Percentiles rank a stretch among this genome's conserved stretches.
Conservation (phyloP, 768 basidiomycete genomes). For the Lactarius hengduanensis region DNA sequence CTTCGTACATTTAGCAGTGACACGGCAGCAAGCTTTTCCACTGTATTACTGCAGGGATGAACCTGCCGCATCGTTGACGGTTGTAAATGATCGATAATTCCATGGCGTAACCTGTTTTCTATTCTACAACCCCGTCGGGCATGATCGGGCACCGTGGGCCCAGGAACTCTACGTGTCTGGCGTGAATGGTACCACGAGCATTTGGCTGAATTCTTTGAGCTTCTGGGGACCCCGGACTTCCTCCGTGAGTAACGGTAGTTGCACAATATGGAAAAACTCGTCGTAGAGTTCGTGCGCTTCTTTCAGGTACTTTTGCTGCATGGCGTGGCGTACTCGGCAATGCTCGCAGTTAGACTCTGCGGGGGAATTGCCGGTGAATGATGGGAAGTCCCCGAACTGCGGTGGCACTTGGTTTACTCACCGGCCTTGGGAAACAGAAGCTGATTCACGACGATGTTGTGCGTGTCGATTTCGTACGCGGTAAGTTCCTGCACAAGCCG, state of each 20-base stretch:
- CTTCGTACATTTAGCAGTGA: neutral
- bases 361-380: slow-evolving; percentile 11
- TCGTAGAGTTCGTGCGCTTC: slow-evolving; percentile 98
- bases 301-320: slow-evolving; percentile 97
- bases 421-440: slow-evolving; percentile 89
- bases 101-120: neutral
- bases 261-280: slow-evolving; percentile 97
- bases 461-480: slow-evolving; percentile 94
- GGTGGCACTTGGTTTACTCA: slow-evolving; percentile 40
- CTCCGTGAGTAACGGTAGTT: slow-evolving; percentile 91
- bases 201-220: slow-evolving; percentile 88
- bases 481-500: slow-evolving; percentile 95
- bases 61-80: neutral
- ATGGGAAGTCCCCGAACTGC: neutral
- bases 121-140: neutral
- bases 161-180: slow-evolving; percentile 36
- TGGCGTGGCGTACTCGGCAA: slow-evolving; percentile 89
- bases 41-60: neutral
- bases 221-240: slow-evolving; percentile 96
- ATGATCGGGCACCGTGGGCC: neutral
- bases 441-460: slow-evolving; percentile 99
- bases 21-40: neutral
- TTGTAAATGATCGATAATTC: neutral
- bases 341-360: slow-evolving; percentile 92
- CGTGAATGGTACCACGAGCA: slow-evolving; percentile 80